Base-by-base conservation (phyloP, 352 stramenopile genomes). In the Phytopythium kandeliae region DNA sequence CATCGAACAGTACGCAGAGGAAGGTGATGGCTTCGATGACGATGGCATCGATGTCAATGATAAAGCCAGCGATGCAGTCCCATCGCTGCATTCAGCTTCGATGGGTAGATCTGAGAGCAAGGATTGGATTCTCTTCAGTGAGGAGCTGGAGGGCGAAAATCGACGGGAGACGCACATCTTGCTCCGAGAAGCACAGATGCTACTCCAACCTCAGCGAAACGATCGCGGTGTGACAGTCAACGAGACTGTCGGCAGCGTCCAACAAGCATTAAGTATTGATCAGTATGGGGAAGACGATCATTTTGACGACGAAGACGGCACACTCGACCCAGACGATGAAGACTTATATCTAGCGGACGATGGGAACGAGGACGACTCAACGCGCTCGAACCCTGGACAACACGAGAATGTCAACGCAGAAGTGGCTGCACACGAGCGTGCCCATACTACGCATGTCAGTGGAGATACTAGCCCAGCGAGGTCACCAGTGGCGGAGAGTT, bases 161-260 rank as follows among this genome's bases (percentile, higher is more conserved):
- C 50, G 59, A 17, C 52, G 57, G 0, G 69, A 80, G 41, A 84
- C 69, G 0, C 62, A 72, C 10, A 47, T 44, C 6, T 51, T 84
- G 44, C 61, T 82, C 7, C 51, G 64, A 3, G 72, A 86, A 65
- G 62, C 63, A 10, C 59, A 69, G 3, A 35, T 46, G 26, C 33
- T 85, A 11, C 62, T 85, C 34, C 40, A 60, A 34, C 52, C 54
- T 21, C 58, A 19, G 15, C 38, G 38, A 10, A 22, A 45, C 9
- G 38, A 31, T n/a, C 38, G 5, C 10, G 16, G 25, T 28, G 25
- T 7, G 0, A 30, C 10, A 30, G 30, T 26, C 17, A 24, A 22
- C 10, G 17, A 21, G 16, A 44, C 55, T 16, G 28, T 37, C 4
- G 9, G 25, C 16, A 56, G 36, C 30, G 26, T 3, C 17, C 28